Evolutionary conservation across 345 rosid genomes (phyloP).

Genomic region (Salix suchowensis): DNA sequence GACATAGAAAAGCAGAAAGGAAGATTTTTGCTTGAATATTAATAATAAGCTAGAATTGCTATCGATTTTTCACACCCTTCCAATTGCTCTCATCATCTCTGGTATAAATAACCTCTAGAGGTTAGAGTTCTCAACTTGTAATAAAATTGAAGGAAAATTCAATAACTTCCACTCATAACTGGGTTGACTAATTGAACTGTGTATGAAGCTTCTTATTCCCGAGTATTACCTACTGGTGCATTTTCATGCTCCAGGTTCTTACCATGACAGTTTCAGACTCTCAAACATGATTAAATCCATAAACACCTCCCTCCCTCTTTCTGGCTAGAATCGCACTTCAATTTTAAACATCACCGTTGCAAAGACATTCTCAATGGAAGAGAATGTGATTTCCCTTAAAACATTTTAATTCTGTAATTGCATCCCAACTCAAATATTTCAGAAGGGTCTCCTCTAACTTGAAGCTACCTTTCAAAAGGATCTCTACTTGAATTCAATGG

Average conservation of each 20-base stretch:
- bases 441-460: not conserved
- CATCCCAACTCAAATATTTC: not conserved
- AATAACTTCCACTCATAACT: not conserved
- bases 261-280: not conserved
- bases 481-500: conserved; percentile 31
- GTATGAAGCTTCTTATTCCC: not conserved
- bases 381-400: not conserved
- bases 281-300: not conserved
- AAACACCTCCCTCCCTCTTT: not conserved
- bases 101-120: not conserved
- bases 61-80: not conserved
- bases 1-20: not conserved
- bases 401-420: conserved; percentile 2
- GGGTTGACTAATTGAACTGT: not conserved
- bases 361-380: not conserved
- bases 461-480: conserved; percentile 42
- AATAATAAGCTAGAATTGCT: not conserved
- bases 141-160: not conserved
- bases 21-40: not conserved
- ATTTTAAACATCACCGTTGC: not conserved
- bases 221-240: not conserved
- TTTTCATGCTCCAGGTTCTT: not conserved
- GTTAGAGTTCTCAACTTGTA: not conserved
- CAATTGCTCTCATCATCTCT: not conserved
- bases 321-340: conserved; percentile 3